Evolutionary conservation across 495 filamentous ascomycete genomes (phyloP).

Genomic region (Umbilicaria muhlenbergii): DNA sequence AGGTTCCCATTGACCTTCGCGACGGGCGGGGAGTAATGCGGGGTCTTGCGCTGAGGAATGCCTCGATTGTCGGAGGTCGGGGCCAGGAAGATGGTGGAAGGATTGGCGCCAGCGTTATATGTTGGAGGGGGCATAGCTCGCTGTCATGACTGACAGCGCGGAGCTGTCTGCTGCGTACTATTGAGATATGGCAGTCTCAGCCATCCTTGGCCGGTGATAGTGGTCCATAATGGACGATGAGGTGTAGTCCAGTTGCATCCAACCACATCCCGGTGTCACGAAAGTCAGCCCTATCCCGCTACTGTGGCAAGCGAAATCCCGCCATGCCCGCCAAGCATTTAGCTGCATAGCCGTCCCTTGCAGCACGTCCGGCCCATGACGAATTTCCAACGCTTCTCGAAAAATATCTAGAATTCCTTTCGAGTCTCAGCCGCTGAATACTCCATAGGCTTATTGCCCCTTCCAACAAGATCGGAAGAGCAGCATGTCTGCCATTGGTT

Average conservation of each 20-base stretch:
- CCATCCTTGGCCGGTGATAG: too few species aligned
- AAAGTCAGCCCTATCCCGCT: too few species aligned
- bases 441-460: too few species aligned
- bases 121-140: slow-evolving; percentile 2
- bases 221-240: too few species aligned
- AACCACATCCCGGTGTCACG: too few species aligned
- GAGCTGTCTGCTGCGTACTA: too few species aligned
- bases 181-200: too few species aligned
- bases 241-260: too few species aligned
- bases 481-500: slow-evolving; percentile 72
- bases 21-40: not conserved
- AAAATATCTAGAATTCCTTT: too few species aligned
- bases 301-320: too few species aligned
- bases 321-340: too few species aligned
- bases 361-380: not conserved
- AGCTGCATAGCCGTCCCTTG: not conserved
- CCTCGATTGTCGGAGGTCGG: slow-evolving; percentile 3
- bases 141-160: not conserved
- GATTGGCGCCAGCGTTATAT: slow-evolving; percentile 1
- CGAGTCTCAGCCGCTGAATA: too few species aligned
- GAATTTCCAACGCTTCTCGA: not conserved
- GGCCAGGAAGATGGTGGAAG: not conserved
- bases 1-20: slow-evolving; percentile 19
- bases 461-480: not conserved
- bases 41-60: not conserved